Conservation (phyloP, 768 basidiomycete species). For the Podaxis sp. region DNA sequence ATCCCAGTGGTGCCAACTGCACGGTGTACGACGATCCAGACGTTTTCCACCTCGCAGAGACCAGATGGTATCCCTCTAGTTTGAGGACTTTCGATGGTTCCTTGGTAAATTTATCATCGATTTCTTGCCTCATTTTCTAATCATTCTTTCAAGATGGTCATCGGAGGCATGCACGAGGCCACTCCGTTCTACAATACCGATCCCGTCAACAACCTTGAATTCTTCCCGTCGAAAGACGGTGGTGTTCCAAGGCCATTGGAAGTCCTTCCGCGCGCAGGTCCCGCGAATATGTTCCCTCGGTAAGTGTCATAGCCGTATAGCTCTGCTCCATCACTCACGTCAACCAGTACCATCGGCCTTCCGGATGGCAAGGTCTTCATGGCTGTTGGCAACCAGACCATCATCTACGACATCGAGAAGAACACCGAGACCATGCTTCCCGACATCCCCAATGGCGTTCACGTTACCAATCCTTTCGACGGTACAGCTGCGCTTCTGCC, state of each 20-base stretch:
- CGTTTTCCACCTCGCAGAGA: constrained; percentile 32
- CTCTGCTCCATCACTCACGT: not conserved
- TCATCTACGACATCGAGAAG: constrained; percentile 16
- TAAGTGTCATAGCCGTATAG: constrained; percentile 14
- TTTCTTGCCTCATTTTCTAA: not conserved
- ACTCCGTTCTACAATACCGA: constrained; percentile 64
- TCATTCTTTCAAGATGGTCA: constrained; percentile 22
- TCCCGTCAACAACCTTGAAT: constrained; percentile 47
- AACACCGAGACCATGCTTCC: constrained; percentile 27
- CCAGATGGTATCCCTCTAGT: constrained; percentile 44
- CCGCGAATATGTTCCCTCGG: constrained; percentile 29
- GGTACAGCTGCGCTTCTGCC: constrained; percentile 37
- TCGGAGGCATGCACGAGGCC: constrained; percentile 27
- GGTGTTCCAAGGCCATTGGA: constrained; percentile 29
- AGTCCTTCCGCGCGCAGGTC: constrained; percentile 28
- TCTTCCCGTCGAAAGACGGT: constrained; percentile 40
- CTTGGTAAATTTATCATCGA: constrained; percentile 27
- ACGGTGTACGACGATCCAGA: constrained; percentile 35
- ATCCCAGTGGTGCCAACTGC: constrained; percentile 29
- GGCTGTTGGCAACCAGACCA: constrained; percentile 41
- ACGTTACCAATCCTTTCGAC: constrained; percentile 40
- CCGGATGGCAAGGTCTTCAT: constrained; percentile 43
- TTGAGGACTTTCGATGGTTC: constrained; percentile 33
- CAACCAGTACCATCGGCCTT: constrained; percentile 30
- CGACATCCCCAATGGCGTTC: constrained; percentile 42